Base-by-base conservation (phyloP, 2,329 filamentous ascomycete species). In the Curvularia sp. region DNA sequence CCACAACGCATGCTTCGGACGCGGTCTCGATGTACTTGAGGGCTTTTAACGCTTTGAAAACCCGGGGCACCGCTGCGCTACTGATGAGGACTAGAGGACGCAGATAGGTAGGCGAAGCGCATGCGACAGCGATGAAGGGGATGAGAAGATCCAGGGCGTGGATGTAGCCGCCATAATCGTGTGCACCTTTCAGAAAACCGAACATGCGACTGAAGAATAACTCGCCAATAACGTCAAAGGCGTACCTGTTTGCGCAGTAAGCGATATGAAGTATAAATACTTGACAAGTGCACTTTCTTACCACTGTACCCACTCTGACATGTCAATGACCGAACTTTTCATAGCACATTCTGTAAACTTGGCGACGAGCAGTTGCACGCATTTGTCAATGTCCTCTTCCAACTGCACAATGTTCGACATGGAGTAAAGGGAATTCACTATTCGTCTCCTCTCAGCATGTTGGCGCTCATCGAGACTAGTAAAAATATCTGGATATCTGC, bases 181-280 rank as follows among this genome's bases (percentile, higher is more conserved):
- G 6, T 27, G 41, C 30, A 0, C 18, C 9, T 21, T 46, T 8
- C 5, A 58, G 5, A 9, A 54, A 58, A 10, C 55, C 50, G 25
- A 61, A 61, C 30, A 47, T 49, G 18, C 43, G 21, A 15, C 59
- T 54, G 21, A 62, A 62, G 38, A 59, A 62, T 1, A 62, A 42
- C 5, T 57, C 30, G 7, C 59, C 59, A 15, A 59, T 46, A 1
- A 56, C 45, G 10, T 61, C 59, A 45, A 59, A 61, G 0, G 59
- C 45, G 18, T 59, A 61, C 59, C 59, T 58, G 2, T n/a, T 13
- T 28, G 19, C 4, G 12, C 1, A 4, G 21, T 53, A 7, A 51
- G 49, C 10, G 1, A 18, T 2, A 23, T 5, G 12, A 9, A 28
- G n/a, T 5, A 3, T 3, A 7, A 7, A 3, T 5, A 19, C 10